A percentile compares a stretch with the other conserved stretches of the same genome.
Conservation (phyloP, 1,139 yeast genomes). For the Zhuliangozyma parablackwelliae region DNA sequence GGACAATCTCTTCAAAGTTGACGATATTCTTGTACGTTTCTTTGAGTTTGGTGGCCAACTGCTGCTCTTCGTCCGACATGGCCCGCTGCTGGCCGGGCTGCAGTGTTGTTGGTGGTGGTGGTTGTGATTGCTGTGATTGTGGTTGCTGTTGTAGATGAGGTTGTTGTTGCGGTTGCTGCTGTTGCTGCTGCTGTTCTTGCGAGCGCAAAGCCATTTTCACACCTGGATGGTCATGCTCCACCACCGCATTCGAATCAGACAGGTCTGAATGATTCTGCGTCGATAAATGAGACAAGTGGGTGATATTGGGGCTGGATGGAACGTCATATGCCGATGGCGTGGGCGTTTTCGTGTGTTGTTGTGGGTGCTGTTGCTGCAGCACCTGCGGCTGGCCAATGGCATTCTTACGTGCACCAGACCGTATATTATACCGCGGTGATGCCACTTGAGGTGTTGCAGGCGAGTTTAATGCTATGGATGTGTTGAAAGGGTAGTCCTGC, state of each 20-base stretch:
- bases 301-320: conserved; percentile 39
- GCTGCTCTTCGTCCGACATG: conserved; percentile 64
- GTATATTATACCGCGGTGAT: conserved; percentile 4
- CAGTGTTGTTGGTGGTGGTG: not conserved
- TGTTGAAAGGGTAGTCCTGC: conserved; percentile 7
- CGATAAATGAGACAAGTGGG: conserved; percentile 20
- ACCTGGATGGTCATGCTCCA: conserved; percentile 6
- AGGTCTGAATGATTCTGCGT: conserved; percentile 37
- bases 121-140: too few species aligned
- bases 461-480: conserved; percentile 2
- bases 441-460: conserved; percentile 7
- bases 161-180: conserved; percentile 8
- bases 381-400: conserved; percentile 4
- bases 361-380: conserved; percentile 1
- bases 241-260: conserved; percentile 32
- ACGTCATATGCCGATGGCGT: conserved; percentile 42
- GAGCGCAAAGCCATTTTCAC: not conserved
- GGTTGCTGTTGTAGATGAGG: conserved; percentile 8
- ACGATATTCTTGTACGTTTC: conserved; percentile 70
- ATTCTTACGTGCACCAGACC: conserved; percentile 7
- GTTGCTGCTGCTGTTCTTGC: conserved; percentile 6
- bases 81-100: conserved; percentile 21
- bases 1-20: conserved; percentile 63
- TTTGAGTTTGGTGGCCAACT: conserved; percentile 63
- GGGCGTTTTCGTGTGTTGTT: conserved; percentile 29